Conservation (phyloP, 148 eudicot genomes). For the Camellia sinensis region DNA sequence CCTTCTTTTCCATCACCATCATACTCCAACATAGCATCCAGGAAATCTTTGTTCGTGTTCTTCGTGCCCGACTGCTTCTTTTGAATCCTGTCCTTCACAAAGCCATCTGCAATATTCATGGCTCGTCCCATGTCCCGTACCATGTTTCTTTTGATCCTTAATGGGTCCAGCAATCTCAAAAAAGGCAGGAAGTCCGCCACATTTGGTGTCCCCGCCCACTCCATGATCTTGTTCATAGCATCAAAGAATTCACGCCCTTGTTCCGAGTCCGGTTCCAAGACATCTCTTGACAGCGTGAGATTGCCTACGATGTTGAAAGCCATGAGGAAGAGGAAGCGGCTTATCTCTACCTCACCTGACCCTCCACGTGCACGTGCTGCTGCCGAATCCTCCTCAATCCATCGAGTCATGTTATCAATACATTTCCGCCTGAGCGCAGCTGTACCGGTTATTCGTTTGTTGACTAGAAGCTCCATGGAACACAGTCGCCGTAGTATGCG, state of each 20-base stretch:
- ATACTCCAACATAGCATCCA: constrained; percentile 16
- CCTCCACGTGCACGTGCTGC: neutral
- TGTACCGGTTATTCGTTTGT: constrained; percentile 20
- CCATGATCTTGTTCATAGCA: constrained; percentile 12
- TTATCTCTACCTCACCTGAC: constrained; percentile 20
- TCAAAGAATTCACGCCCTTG: constrained; percentile 16
- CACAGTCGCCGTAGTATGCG: constrained; percentile 16
- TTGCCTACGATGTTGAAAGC: constrained; percentile 40
- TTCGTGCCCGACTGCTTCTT: constrained; percentile 4
- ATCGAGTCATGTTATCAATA: constrained; percentile 20
- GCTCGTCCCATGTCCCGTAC: neutral
- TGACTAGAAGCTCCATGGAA: constrained; percentile 19
- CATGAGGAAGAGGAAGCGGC: constrained; percentile 25
- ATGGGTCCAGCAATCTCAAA: constrained; percentile 14
- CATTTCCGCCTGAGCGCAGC: constrained; percentile 13
- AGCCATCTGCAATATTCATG: neutral
- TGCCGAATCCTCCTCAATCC: constrained; percentile 27
- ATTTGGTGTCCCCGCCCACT: constrained; percentile 15
- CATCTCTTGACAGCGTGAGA: constrained; percentile 34
- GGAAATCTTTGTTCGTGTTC: neutral
- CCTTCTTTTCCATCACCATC: constrained; percentile 20
- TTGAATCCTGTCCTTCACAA: constrained; percentile 17
- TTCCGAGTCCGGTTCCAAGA: constrained; percentile 18
- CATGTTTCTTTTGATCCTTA: constrained; percentile 13
- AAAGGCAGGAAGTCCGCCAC: constrained; percentile 18